These are phyloP conservation scores for Kalaharituber pfeilii DNA, from an alignment of 2,329 filamentous ascomycete species.

Conservation along the genomic window DNA sequence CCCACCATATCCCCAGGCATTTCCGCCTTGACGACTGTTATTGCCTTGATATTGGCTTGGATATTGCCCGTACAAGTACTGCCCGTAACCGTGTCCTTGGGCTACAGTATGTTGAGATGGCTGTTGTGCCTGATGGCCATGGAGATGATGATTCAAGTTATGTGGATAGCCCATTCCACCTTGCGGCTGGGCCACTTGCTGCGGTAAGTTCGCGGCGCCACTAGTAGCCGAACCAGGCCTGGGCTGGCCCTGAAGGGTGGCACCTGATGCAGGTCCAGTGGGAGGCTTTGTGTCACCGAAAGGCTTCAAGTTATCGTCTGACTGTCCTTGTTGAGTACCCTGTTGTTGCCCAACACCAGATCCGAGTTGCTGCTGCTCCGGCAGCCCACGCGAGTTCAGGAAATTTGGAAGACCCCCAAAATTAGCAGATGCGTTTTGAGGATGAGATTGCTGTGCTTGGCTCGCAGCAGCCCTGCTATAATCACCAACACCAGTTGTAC, in stretches of 20 bases:
- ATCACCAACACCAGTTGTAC: constrained; percentile 12
- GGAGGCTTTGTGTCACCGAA: constrained; percentile 23
- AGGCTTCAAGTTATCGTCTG: constrained; percentile 21
- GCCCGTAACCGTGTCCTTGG: neutral
- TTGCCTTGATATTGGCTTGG: neutral
- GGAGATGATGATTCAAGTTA: constrained; percentile 10
- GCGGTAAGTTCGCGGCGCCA: constrained; percentile 17
- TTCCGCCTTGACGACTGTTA: neutral
- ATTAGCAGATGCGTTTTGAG: constrained; percentile 22
- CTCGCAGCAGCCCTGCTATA: constrained; percentile 23
- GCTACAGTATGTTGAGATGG: constrained; percentile 14
- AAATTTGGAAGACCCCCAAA: constrained; percentile 21
- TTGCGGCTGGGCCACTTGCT: constrained; percentile 16
- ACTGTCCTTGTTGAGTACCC: constrained; percentile 18
- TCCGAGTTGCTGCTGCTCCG: constrained; percentile 21
- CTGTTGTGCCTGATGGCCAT: constrained; percentile 10
- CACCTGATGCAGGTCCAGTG: constrained; percentile 21
- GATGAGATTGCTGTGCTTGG: constrained; percentile 31
- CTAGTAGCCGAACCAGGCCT: constrained; percentile 20
- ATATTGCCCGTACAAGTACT: neutral
- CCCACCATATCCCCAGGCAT: neutral
- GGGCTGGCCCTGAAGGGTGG: constrained; percentile 19
- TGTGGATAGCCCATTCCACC: constrained; percentile 10
- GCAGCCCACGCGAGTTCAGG: constrained; percentile 17
- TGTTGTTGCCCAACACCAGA: constrained; percentile 19